These are phyloP conservation scores for Vicia villosa DNA, from an alignment of 306 rosid genomes.

Conservation along the genomic window DNA sequence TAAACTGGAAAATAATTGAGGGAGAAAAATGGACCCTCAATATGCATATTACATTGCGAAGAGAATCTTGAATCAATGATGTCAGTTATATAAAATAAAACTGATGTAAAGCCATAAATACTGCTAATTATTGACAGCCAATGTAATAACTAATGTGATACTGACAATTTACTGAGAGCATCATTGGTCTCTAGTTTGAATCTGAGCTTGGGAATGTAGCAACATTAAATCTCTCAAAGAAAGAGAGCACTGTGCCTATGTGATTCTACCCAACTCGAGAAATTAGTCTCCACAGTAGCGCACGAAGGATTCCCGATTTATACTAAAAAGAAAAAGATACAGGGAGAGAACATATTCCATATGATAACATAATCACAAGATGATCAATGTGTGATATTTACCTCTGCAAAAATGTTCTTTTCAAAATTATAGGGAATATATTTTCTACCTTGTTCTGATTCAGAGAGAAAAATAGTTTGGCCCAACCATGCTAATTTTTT, in stretches of 20 bases:
- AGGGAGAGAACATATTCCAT: slow-evolving; percentile 7
- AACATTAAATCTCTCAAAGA: not conserved
- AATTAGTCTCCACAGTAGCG: not conserved
- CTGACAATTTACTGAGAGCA: not conserved
- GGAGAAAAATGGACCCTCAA: not conserved
- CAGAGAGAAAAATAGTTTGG: slow-evolving; percentile 23
- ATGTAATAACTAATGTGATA: not conserved
- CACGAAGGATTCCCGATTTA: not conserved
- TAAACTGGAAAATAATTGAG: slow-evolving; percentile 3
- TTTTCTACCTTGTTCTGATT: not conserved
- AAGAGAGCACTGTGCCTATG: not conserved
- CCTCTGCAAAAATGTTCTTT: slow-evolving; percentile 4
- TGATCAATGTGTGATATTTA: not conserved
- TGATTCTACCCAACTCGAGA: not conserved
- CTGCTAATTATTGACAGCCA: not conserved
- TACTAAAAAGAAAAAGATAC: not conserved
- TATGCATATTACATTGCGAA: not conserved
- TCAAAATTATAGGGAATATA: slow-evolving; percentile 23
- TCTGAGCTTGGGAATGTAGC: not conserved
- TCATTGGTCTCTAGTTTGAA: not conserved
- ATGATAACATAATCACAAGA: slow-evolving; percentile 14
- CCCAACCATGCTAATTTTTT: slow-evolving; percentile 4
- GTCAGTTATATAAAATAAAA: not conserved
- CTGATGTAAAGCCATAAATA: not conserved
- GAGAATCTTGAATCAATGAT: not conserved